A percentile compares a stretch with the other conserved stretches of the same genome.
Evolutionary conservation across 352 stramenopile genomes (phyloP).

Genomic region (Pilasporangium apinafurcum): DNA sequence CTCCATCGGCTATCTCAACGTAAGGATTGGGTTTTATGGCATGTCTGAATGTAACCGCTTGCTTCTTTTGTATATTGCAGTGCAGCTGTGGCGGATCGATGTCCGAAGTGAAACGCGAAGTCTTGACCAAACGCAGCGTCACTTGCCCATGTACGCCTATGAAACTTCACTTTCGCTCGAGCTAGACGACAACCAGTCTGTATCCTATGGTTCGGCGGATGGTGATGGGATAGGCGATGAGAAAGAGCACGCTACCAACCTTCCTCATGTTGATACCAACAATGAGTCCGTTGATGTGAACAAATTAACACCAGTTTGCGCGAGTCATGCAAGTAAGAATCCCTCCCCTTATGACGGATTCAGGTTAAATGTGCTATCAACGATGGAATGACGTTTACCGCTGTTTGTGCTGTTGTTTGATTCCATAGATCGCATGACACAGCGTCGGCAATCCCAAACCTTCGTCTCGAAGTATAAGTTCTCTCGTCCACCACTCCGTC

Average conservation of each 20-base stretch:
- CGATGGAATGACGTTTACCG: neutral
- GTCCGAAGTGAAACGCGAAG: constrained; percentile 9
- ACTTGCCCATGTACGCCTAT: constrained; percentile 34
- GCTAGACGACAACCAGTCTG: constrained; percentile 12
- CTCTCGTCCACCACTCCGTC: constrained; percentile 2
- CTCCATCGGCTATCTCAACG: neutral
- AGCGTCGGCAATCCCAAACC: constrained; percentile 16
- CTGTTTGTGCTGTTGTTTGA: neutral
- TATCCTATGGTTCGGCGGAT: constrained; percentile 1
- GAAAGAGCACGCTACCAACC: constrained; percentile 11
- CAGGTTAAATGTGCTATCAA: neutral
- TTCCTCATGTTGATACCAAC: no score
- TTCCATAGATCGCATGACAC: constrained; percentile 17
- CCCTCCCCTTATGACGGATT: constrained; percentile 16
- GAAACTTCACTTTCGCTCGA: constrained; percentile 28
- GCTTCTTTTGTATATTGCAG: constrained; percentile 5
- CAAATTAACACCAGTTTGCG: no score
- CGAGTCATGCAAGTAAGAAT: no score
- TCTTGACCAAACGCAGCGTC: constrained; percentile 9
- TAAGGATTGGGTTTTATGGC: neutral
- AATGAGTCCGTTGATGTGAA: no score
- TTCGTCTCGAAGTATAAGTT: constrained; percentile 14
- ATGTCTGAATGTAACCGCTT: neutral
- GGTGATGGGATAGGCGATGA: constrained; percentile 3
- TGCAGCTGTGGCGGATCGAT: constrained; percentile 16